phyloP scores from a whole-genome alignment of 176 grass and related monocot genomes.

The Eleusine indica region DNA sequence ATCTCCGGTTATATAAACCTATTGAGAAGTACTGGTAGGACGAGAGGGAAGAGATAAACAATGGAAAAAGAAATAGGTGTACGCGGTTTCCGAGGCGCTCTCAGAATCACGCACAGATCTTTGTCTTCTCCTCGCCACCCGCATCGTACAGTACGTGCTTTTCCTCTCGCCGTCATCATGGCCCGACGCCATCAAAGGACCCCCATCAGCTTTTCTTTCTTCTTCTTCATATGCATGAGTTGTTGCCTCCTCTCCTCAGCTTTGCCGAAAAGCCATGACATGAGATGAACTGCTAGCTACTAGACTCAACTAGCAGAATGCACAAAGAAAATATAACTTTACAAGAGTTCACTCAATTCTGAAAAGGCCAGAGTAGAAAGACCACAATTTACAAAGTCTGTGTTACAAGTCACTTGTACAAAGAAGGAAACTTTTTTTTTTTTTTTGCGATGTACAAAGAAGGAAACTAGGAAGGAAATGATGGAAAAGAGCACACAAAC shows the following conservation, averaged over 20 bases:
- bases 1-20: too few relatives aligned
- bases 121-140: slow-evolving; percentile 50
- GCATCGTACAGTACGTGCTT: slow-evolving; percentile 26
- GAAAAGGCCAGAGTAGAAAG: neutral
- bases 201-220: neutral
- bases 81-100: slow-evolving; percentile 29
- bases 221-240: neutral
- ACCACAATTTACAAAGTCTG: slow-evolving; percentile 4
- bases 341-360: neutral
- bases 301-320: neutral
- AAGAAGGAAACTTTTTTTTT: neutral
- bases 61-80: slow-evolving; percentile 24
- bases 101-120: slow-evolving; percentile 65
- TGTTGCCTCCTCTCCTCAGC: neutral
- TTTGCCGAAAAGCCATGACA: neutral
- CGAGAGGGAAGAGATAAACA: slow-evolving; percentile 7
- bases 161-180: slow-evolving; percentile 43
- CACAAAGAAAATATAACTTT: too few relatives aligned
- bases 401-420: slow-evolving; percentile 29
- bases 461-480: neutral
- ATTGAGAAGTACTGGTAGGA: too few relatives aligned
- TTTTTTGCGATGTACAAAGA: neutral
- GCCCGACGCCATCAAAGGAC: slow-evolving; percentile 39
- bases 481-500: slow-evolving; percentile 16
- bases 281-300: too few relatives aligned